Evolutionary conservation across 1,284 basidiomycete genomes (phyloP).

Genomic region (Trametes polyzona): DNA sequence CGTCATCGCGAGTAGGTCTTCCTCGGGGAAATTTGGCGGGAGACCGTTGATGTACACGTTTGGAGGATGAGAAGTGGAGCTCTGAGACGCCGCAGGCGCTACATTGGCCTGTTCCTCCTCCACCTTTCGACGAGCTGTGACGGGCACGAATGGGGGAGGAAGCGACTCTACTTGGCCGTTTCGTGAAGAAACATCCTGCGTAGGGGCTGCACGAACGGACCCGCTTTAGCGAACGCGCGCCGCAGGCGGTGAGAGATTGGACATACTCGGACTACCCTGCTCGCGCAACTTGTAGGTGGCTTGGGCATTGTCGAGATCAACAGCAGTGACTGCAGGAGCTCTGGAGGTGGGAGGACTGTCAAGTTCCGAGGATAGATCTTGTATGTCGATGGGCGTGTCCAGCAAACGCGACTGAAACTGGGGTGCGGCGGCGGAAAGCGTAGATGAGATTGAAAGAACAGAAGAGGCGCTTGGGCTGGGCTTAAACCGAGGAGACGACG

Average conservation of each 20-base stretch:
- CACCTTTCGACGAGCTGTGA: slow-evolving; percentile 1
- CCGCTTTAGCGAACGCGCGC: background rate
- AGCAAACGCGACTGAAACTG: slow-evolving; percentile 25
- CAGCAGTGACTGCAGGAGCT: background rate
- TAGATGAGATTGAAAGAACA: slow-evolving; percentile 15
- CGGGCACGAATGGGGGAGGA: slow-evolving; percentile 22
- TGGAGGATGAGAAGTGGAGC: slow-evolving; percentile 34
- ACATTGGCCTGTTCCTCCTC: slow-evolving; percentile 8
- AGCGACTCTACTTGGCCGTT: slow-evolving; percentile 1
- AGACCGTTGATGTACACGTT: slow-evolving; percentile 57
- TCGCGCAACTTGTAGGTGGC: background rate
- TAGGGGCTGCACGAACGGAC: slow-evolving; percentile 4
- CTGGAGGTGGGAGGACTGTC: slow-evolving; percentile 6
- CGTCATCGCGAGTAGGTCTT: slow-evolving; percentile 45
- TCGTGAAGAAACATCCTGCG: slow-evolving; percentile 11
- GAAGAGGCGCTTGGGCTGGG: slow-evolving; percentile 9
- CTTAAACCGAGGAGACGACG: slow-evolving; percentile 8
- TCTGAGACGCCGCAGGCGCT: background rate
- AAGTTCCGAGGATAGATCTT: slow-evolving; percentile 18
- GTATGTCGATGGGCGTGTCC: slow-evolving; percentile 29
- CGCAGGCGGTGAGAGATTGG: no score
- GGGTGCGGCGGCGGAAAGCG: slow-evolving; percentile 19
- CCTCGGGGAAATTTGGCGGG: slow-evolving; percentile 51
- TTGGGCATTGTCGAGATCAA: background rate
- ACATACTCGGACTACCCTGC: slow-evolving; percentile 20